Conservation (phyloP, 352 stramenopile genomes). For the Pythium aristosporum region DNA sequence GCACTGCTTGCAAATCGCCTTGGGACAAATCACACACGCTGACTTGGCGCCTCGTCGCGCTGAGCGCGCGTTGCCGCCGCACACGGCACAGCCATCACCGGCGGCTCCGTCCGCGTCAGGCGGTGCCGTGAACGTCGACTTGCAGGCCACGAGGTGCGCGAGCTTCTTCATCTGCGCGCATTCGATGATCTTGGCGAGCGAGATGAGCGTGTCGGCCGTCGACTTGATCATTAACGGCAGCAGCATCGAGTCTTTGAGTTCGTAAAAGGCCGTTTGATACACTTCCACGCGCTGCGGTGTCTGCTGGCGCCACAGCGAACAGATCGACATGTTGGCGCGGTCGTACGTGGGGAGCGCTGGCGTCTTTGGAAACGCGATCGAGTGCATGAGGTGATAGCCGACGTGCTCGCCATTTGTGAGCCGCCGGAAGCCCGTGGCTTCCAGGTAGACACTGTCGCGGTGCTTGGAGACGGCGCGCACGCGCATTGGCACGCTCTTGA, state of each 20-base stretch:
- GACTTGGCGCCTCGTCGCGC: constrained; percentile 6
- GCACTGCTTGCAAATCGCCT: constrained; percentile 11
- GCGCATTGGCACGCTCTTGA: constrained; percentile 43
- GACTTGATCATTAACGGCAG: constrained; percentile 37
- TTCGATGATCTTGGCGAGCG: constrained; percentile 33
- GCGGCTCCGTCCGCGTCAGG: background rate
- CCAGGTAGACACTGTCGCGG: constrained; percentile 56
- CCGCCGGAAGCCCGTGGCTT: constrained; percentile 45
- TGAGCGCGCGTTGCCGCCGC: constrained; percentile 1
- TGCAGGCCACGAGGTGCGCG: constrained; percentile 35
- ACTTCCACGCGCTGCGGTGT: background rate
- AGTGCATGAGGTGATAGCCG: constrained; percentile 61
- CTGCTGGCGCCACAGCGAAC: constrained; percentile 42
- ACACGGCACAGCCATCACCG: constrained; percentile 8
- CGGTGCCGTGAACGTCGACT: background rate
- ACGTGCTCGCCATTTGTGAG: constrained; percentile 43
- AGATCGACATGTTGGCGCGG: constrained; percentile 55
- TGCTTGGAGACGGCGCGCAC: constrained; percentile 41
- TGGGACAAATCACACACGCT: constrained; percentile 2
- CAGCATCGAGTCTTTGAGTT: constrained; percentile 30
- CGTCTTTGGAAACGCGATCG: constrained; percentile 51
- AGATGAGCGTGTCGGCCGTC: constrained; percentile 34
- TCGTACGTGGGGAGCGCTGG: constrained; percentile 32
- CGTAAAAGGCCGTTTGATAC: background rate
- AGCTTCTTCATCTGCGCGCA: constrained; percentile 60